Conservation (phyloP, 2,329 filamentous ascomycete genomes). For the Verticillium nonalfalfae region DNA sequence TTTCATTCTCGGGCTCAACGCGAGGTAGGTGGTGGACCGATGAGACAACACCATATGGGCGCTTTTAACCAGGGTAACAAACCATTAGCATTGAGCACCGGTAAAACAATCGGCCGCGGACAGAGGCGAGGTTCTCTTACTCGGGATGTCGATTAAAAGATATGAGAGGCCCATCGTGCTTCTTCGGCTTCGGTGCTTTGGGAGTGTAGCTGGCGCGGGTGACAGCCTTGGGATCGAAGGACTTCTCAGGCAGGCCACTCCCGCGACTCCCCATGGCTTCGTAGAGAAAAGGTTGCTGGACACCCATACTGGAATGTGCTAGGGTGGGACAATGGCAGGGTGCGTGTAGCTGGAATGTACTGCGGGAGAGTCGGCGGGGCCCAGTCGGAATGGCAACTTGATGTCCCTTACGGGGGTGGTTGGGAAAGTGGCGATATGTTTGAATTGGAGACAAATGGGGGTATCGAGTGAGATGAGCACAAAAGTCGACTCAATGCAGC, state of each 20-base stretch:
- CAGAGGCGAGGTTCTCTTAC: constrained; percentile 38
- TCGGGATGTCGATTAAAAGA: constrained; percentile 85
- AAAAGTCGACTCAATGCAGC: too few relatives aligned
- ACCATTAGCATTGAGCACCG: neutral
- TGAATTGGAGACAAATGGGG: neutral
- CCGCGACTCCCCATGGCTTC: constrained; percentile 44
- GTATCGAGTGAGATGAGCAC: too few relatives aligned
- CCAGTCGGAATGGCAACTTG: too few relatives aligned
- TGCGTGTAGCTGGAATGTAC: neutral
- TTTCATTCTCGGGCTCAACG: constrained; percentile 67
- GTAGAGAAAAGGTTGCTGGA: constrained; percentile 64
- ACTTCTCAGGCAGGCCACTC: constrained; percentile 44
- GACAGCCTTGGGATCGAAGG: constrained; percentile 83
- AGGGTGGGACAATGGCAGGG: neutral
- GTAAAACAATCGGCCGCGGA: too few relatives aligned
- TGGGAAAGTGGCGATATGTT: neutral
- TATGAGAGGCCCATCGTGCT: constrained; percentile 65
- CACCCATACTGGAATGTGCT: constrained; percentile 18
- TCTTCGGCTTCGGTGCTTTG: constrained; percentile 53
- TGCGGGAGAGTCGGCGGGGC: neutral
- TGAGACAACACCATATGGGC: constrained; percentile 59
- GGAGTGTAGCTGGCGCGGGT: constrained; percentile 72
- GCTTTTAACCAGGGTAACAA: constrained; percentile 21
- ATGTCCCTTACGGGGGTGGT: neutral
- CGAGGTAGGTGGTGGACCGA: constrained; percentile 52